Evolutionary conservation across 2,329 filamentous ascomycete genomes (phyloP), one percentile per base, ranked within the genome.

Genomic region (Capronia americana): DNA sequence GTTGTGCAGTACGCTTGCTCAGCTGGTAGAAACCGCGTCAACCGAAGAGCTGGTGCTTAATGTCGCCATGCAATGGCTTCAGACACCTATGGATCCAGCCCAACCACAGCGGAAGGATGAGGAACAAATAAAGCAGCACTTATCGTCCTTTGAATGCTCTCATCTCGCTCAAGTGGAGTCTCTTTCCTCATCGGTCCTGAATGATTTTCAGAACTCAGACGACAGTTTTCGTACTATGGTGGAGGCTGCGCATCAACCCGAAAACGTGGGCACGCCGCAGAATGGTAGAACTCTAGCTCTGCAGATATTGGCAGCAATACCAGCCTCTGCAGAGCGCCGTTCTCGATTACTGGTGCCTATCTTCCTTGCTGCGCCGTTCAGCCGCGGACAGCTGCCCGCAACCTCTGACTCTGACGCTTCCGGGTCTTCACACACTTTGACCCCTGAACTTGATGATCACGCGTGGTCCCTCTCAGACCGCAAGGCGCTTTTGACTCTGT

Each of bases 331-430:
- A 0, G 95, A 99, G 78, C 96, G 91, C 76, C 86, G 89, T 38
- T 97, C 94, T 8, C 90, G 93, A 38, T 86, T 88, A 70, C 83
- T 99, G 26, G 91, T 98, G 0, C 95, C 96, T 1, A 86, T 94
- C 68, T 90, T 99, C 44, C 82, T 99, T 6, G 86, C 88, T 20
- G 97, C 94, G 83, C 8, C 83, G 84, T 8, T 70, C 56, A 67
- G 38, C 23, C 66, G 63, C 38, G 65, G 48, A 46, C 65, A 69
- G 62, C 54, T 69, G 14, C 63, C 62, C 11, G 57, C 61, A 8
- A 64, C 56, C 12, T 12, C 57, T 1, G 46, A 53, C 41, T 69
- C 69, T 1, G 70, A 72, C 32, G 61, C 70, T 20, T 71, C 70
- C 12, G 58, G 55, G 20, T 71, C 69, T 26, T 69, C 66, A 23